Percentiles rank a stretch among this genome's conserved stretches.
These are phyloP conservation scores for Ceratobasidium papillatum DNA, from an alignment of 1,284 basidiomycete species.

Conservation along the genomic window DNA sequence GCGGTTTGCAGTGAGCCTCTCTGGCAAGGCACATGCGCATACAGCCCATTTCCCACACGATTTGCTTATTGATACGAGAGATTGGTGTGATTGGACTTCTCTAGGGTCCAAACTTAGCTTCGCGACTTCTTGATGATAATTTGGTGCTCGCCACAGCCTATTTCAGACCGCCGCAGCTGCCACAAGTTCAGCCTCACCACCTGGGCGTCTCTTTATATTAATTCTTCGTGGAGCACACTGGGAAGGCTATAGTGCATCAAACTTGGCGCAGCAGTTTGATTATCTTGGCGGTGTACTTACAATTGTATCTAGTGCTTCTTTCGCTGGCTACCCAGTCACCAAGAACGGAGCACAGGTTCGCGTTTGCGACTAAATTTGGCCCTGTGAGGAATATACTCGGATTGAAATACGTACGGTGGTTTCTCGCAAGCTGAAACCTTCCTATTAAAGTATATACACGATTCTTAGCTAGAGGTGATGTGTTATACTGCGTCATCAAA, in stretches of 20 bases:
- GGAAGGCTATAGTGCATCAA: not conserved
- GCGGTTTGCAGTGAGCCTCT: not conserved
- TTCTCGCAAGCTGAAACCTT: not conserved
- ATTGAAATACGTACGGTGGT: not conserved
- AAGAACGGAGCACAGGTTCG: too few species aligned
- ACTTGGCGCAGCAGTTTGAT: not conserved
- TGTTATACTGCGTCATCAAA: not conserved
- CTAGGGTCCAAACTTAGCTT: not conserved
- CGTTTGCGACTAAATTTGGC: not conserved
- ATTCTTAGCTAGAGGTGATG: not conserved
- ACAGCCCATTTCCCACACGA: not conserved
- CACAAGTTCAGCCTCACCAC: not conserved
- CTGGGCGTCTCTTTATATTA: not conserved
- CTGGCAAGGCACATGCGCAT: not conserved
- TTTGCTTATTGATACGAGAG: not conserved
- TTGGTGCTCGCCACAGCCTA: not conserved
- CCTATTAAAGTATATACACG: not conserved
- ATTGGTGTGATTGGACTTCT: not conserved
- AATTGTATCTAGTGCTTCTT: too few species aligned
- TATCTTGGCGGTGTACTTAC: too few species aligned
- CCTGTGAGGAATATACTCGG: not conserved
- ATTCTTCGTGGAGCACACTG: not conserved
- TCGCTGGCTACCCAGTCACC: too few species aligned
- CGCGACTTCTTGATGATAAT: not conserved
- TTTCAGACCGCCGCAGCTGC: not conserved